Conservation (phyloP, 2,329 filamentous ascomycete species). For the Pezicula radicicola region DNA sequence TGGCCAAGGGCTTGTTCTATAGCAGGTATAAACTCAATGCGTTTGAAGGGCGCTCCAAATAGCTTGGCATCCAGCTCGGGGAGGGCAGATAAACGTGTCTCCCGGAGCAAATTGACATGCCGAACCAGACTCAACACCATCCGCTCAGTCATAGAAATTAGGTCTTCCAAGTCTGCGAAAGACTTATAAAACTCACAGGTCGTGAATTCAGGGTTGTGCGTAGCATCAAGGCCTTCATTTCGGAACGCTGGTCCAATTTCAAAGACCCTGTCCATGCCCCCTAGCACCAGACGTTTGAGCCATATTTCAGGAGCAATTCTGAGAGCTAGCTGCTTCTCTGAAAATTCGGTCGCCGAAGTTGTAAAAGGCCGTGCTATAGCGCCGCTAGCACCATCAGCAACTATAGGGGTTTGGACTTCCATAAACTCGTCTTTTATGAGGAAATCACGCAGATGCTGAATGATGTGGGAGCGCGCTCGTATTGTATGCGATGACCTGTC, state of each 20-base stretch:
- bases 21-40: constrained; percentile 78
- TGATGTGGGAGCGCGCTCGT: constrained; percentile 70
- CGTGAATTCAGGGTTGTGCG: constrained; percentile 96
- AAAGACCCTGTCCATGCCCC: constrained; percentile 84
- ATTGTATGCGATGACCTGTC: constrained; percentile 64
- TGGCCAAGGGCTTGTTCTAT: constrained; percentile 65
- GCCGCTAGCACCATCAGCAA: constrained; percentile 80
- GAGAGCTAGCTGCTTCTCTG: constrained; percentile 68
- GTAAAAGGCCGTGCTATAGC: constrained; percentile 84
- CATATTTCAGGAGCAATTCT: constrained; percentile 93
- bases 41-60: constrained; percentile 54
- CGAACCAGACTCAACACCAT: constrained; percentile 60
- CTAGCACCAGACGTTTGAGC: constrained; percentile 88
- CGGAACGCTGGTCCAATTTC: constrained; percentile 92
- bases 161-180: constrained; percentile 70
- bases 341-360: constrained; percentile 74
- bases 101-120: constrained; percentile 45
- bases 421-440: constrained; percentile 71
- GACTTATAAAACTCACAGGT: constrained; percentile 97
- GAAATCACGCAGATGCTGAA: constrained; percentile 70
- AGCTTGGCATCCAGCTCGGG: constrained; percentile 44
- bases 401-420: constrained; percentile 88
- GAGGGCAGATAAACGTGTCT: constrained; percentile 42
- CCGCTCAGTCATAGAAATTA: constrained; percentile 74
- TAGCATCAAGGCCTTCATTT: constrained; percentile 88